Conservation (phyloP, 768 basidiomycete genomes). For the Lactifluus echinatus region DNA sequence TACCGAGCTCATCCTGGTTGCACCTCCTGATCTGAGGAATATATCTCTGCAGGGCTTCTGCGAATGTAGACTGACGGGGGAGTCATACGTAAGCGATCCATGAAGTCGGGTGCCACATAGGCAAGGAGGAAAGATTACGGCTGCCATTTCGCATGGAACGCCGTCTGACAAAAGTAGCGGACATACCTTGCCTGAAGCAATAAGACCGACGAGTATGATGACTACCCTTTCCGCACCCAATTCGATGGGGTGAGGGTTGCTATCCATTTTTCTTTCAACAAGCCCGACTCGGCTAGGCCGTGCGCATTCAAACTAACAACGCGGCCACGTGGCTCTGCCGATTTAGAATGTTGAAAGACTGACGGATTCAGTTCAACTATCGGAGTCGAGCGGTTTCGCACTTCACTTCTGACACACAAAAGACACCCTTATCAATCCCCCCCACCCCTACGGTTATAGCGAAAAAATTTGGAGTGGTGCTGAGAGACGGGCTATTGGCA, state of each 20-base stretch:
- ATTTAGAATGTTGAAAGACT: slow-evolving; percentile 18
- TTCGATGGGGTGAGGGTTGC: not conserved
- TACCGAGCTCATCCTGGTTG: slow-evolving; percentile 75
- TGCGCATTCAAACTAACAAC: not conserved
- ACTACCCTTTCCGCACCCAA: slow-evolving; percentile 18
- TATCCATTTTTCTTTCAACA: slow-evolving; percentile 11
- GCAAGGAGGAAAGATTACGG: not conserved
- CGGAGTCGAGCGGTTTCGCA: slow-evolving; percentile 14
- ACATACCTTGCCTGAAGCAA: not conserved
- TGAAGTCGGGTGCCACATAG: not conserved
- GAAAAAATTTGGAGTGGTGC: slow-evolving; percentile 5
- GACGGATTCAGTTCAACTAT: slow-evolving; percentile 1
- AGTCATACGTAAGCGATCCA: slow-evolving; percentile 26
- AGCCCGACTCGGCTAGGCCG: slow-evolving; percentile 15
- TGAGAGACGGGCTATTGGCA: slow-evolving; percentile 15
- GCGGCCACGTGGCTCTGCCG: slow-evolving; percentile 17
- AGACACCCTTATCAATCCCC: slow-evolving; percentile 14
- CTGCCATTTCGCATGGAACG: not conserved
- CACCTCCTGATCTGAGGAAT: slow-evolving; percentile 59
- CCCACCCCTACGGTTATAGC: not conserved
- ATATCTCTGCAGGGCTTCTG: slow-evolving; percentile 53
- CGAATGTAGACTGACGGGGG: slow-evolving; percentile 49
- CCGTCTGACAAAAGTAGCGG: not conserved
- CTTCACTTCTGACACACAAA: slow-evolving; percentile 17
- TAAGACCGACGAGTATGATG: not conserved